phyloP scores from a whole-genome alignment of 306 rosid species.

The Quercus dentata region DNA sequence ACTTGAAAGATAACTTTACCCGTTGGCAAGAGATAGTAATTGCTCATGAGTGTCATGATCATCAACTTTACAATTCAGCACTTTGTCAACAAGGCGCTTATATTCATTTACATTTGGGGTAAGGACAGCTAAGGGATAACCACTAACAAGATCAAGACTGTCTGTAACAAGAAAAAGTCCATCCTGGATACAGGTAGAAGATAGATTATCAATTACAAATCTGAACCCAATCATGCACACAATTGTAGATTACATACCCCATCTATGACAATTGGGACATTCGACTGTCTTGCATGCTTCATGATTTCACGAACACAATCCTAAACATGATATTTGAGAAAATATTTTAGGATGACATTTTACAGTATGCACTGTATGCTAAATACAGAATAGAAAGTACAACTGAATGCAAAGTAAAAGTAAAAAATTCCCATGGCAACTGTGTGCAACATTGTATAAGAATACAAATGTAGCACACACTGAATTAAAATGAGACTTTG shows the following conservation, averaged over 20 bases:
- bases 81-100: slow-evolving; percentile 76
- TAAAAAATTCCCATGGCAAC: background rate
- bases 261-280: slow-evolving; percentile 72
- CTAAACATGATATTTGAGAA: slow-evolving; percentile 44
- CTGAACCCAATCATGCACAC: background rate
- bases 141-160: slow-evolving; percentile 69
- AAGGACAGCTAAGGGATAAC: slow-evolving; percentile 76
- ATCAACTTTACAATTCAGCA: slow-evolving; percentile 54
- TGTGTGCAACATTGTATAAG: background rate
- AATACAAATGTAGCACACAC: background rate
- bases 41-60: slow-evolving; percentile 51
- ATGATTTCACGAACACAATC: slow-evolving; percentile 75
- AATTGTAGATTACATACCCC: slow-evolving; percentile 55
- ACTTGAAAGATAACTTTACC: slow-evolving; percentile 34
- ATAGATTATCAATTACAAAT: slow-evolving; percentile 7
- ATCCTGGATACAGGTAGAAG: slow-evolving; percentile 44
- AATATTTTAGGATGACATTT: slow-evolving; percentile 9
- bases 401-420: background rate
- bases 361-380: background rate
- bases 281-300: slow-evolving; percentile 65
- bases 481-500: background rate
- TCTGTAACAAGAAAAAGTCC: slow-evolving; percentile 85
- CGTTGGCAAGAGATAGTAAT: slow-evolving; percentile 61
- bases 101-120: slow-evolving; percentile 88
- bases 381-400: background rate